Conservation (phyloP, 2,329 filamentous ascomycete species). For the Aspergillus ochraceus region DNA sequence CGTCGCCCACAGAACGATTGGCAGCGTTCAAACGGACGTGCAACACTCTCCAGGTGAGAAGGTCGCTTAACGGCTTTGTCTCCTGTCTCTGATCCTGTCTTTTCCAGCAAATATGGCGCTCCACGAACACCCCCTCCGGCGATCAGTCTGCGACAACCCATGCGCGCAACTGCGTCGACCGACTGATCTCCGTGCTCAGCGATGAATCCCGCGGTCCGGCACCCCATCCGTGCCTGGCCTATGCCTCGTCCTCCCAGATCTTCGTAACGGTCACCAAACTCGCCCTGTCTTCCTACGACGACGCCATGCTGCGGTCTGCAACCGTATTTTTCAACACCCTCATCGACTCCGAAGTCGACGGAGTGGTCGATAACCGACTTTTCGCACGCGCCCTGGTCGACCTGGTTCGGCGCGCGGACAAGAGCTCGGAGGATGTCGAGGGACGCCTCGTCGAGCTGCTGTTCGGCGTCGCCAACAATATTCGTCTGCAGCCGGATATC, state of each 20-base stretch:
- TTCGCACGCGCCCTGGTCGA: slow-evolving; percentile 89
- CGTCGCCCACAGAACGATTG: slow-evolving; percentile 61
- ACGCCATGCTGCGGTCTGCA: slow-evolving; percentile 80
- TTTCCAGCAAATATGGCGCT: slow-evolving; percentile 60
- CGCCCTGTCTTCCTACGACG: slow-evolving; percentile 78
- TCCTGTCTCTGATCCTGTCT: not conserved
- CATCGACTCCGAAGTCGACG: slow-evolving; percentile 94
- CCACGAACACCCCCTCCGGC: slow-evolving; percentile 50
- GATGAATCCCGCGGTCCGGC: slow-evolving; percentile 86
- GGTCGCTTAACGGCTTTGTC: not conserved
- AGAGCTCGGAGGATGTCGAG: slow-evolving; percentile 75
- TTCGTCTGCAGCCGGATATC: slow-evolving; percentile 82
- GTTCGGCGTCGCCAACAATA: slow-evolving; percentile 96
- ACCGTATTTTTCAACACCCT: slow-evolving; percentile 86
- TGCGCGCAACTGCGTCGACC: slow-evolving; percentile 55
- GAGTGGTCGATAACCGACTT: slow-evolving; percentile 80
- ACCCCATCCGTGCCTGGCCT: slow-evolving; percentile 88
- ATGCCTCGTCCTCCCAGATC: slow-evolving; percentile 80
- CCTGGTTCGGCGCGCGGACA: slow-evolving; percentile 70
- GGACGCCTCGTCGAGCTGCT: slow-evolving; percentile 86
- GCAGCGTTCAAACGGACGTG: slow-evolving; percentile 62
- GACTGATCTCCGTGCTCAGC: slow-evolving; percentile 68
- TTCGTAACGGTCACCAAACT: slow-evolving; percentile 90
- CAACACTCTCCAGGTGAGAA: slow-evolving; percentile 56
- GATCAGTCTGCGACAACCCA: slow-evolving; percentile 54